phyloP scores from a whole-genome alignment of 2,329 filamentous ascomycete species.

The Verticillium longisporum region DNA sequence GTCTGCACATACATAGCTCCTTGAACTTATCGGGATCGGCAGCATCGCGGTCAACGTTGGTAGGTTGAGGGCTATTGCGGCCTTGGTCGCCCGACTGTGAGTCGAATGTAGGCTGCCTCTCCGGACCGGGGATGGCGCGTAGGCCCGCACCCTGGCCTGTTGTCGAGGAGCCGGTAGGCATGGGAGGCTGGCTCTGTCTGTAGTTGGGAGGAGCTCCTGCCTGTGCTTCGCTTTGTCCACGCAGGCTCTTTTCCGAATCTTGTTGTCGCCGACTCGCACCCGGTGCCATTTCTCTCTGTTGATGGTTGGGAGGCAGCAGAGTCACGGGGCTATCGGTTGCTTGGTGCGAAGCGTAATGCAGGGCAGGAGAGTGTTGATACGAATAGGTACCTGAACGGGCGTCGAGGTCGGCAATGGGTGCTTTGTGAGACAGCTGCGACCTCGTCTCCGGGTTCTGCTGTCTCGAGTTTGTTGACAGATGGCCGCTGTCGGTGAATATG shows the following conservation, averaged over 20 bases:
- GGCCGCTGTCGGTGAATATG: constrained; percentile 20
- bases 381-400: constrained; percentile 33
- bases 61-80: constrained; percentile 50
- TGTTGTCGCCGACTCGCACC: constrained; percentile 39
- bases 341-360: constrained; percentile 28
- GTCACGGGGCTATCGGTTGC: neutral
- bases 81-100: constrained; percentile 32
- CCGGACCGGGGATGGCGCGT: constrained; percentile 29
- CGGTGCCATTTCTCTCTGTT: constrained; percentile 34
- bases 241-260: constrained; percentile 40
- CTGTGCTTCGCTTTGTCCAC: constrained; percentile 33
- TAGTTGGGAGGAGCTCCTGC: constrained; percentile 44
- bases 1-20: constrained; percentile 41
- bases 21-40: constrained; percentile 50
- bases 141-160: constrained; percentile 28
- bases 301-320: constrained; percentile 12
- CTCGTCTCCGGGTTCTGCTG: constrained; percentile 51
- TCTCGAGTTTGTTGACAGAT: constrained; percentile 23
- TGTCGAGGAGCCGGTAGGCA: constrained; percentile 30
- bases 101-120: constrained; percentile 36
- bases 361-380: constrained; percentile 34
- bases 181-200: constrained; percentile 37
- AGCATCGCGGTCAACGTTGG: constrained; percentile 31
- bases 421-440: constrained; percentile 58
- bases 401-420: constrained; percentile 44